Percentiles rank a stretch among this genome's conserved stretches.
Evolutionary conservation across 768 basidiomycete species (phyloP).

Genomic region (Ramaria rubella): DNA sequence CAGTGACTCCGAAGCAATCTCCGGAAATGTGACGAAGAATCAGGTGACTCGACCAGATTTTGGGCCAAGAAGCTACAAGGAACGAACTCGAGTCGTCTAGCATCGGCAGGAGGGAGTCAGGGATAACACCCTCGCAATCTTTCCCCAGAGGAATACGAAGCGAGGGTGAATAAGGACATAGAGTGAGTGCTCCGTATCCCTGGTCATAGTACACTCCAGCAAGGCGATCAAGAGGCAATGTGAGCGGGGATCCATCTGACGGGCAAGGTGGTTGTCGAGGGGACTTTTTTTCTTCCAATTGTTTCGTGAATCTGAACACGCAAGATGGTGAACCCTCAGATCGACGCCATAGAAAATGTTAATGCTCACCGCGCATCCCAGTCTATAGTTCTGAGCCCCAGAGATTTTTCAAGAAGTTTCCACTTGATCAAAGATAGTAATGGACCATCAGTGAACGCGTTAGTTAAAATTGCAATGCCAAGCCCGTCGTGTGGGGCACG

Average conservation of each 20-base stretch:
- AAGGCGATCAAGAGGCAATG: slow-evolving; percentile 20
- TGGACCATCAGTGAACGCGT: slow-evolving; percentile 19
- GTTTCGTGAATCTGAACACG: too few relatives aligned
- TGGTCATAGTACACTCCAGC: slow-evolving; percentile 32
- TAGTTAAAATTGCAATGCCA: slow-evolving; percentile 32
- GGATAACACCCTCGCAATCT: slow-evolving; percentile 22
- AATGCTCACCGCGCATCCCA: slow-evolving; percentile 12
- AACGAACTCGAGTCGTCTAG: slow-evolving; percentile 3
- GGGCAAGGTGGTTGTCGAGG: background rate
- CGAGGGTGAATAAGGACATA: slow-evolving; percentile 27
- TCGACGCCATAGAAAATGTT: background rate
- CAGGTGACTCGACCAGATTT: slow-evolving; percentile 30
- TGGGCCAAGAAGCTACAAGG: slow-evolving; percentile 29
- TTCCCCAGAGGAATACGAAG: slow-evolving; percentile 22
- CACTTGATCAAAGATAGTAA: slow-evolving; percentile 11
- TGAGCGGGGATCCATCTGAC: background rate
- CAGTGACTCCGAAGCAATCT: background rate
- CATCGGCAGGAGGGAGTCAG: slow-evolving; percentile 17
- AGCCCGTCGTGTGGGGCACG: slow-evolving; percentile 32
- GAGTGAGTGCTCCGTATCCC: slow-evolving; percentile 33
- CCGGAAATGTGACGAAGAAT: background rate
- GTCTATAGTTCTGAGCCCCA: slow-evolving; percentile 5
- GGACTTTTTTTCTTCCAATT: too few relatives aligned
- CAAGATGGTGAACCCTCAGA: too few relatives aligned
- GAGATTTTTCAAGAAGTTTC: slow-evolving; percentile 21